phyloP scores from a whole-genome alignment of 805 yeast species.

The Yarrowia osloensis region DNA sequence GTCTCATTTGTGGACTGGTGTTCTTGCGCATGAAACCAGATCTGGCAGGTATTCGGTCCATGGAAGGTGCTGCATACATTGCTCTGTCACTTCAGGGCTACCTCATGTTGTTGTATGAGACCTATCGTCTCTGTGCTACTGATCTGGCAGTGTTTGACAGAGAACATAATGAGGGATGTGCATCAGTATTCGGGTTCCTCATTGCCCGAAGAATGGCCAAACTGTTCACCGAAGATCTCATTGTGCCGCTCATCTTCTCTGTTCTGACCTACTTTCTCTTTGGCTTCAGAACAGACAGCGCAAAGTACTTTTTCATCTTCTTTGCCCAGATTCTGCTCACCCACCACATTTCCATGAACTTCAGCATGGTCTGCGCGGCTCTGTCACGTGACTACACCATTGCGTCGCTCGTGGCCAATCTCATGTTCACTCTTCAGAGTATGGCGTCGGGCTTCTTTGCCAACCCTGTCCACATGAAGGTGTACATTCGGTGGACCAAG shows the following conservation, averaged over 20 bases:
- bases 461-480: conserved; percentile 73
- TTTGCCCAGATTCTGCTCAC: conserved; percentile 60
- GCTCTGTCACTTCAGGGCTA: conserved; percentile 58
- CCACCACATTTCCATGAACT: conserved; percentile 57
- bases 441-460: conserved; percentile 82
- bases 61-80: conserved; percentile 54
- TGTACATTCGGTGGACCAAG: conserved; percentile 82
- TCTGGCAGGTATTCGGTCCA: conserved; percentile 65
- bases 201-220: conserved; percentile 67
- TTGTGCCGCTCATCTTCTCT: conserved; percentile 61
- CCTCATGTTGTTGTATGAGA: conserved; percentile 57
- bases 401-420: conserved; percentile 62
- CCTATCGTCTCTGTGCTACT: conserved; percentile 55
- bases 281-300: conserved; percentile 58
- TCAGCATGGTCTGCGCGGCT: conserved; percentile 56
- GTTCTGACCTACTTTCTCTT: conserved; percentile 71
- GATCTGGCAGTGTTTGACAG: conserved; percentile 62
- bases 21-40: conserved; percentile 59
- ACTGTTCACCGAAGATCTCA: conserved; percentile 66
- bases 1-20: conserved; percentile 73
- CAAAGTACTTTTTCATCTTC: conserved; percentile 58
- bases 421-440: conserved; percentile 68
- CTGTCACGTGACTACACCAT: conserved; percentile 60
- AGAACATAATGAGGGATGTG: conserved; percentile 70
- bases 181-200: conserved; percentile 66